Conservation (phyloP, 805 yeast genomes). For the Kodamaea neixiangensis region DNA sequence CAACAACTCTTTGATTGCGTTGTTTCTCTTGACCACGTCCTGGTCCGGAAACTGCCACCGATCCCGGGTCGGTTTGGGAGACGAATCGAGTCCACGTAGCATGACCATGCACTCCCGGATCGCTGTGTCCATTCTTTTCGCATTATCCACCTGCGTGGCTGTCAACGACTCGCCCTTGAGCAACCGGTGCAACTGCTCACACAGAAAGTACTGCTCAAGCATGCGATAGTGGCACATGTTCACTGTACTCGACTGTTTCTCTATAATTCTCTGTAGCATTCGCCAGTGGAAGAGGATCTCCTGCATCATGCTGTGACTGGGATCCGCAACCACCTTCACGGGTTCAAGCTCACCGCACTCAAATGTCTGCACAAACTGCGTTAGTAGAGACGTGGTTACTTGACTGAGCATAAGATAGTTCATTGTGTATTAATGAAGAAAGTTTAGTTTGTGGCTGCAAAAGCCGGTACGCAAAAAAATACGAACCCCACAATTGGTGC, state of each 20-base stretch:
- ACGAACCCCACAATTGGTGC: neutral
- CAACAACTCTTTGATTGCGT: conserved; percentile 5
- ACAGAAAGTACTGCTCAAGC: conserved; percentile 8
- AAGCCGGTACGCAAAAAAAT: neutral
- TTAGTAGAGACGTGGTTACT: neutral
- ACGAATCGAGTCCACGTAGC: conserved; percentile 3
- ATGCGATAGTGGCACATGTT: conserved; percentile 5
- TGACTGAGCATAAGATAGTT: neutral
- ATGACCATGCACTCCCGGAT: conserved; percentile 8
- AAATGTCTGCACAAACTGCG: neutral
- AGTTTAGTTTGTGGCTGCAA: conserved; percentile 8
- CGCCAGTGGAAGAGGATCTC: conserved; percentile 9
- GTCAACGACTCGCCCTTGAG: conserved; percentile 3
- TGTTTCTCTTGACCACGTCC: neutral
- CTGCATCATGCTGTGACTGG: neutral
- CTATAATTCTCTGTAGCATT: conserved; percentile 2
- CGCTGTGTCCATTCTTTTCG: conserved; percentile 3
- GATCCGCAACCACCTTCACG: neutral
- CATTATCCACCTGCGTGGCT: neutral
- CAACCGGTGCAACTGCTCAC: conserved; percentile 4
- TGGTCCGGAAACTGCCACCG: conserved; percentile 5
- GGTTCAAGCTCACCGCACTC: neutral
- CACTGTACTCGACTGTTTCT: neutral
- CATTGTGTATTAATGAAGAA: neutral
- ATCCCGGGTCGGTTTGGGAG: neutral